Conservation (phyloP, 257 asterid species). For the Agastache rugosa region DNA sequence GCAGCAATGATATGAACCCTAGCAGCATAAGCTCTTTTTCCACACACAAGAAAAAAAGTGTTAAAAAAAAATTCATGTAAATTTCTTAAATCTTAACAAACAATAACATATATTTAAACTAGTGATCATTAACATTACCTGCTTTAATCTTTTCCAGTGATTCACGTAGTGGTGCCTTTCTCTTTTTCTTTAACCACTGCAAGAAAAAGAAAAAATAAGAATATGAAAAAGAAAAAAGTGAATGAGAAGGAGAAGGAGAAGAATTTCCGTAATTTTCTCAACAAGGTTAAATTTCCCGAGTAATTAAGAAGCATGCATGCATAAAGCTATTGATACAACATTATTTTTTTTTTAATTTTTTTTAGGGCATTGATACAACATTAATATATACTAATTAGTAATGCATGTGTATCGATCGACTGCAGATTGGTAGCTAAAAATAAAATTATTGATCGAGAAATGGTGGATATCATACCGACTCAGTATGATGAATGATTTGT, state of each 20-base stretch:
- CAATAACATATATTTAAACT: neutral
- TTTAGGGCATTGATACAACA: no score
- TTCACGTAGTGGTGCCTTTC: slow-evolving; percentile 54
- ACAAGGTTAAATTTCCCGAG: no score
- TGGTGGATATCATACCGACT: slow-evolving; percentile 46
- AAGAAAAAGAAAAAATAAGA: neutral
- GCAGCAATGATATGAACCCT: slow-evolving; percentile 75
- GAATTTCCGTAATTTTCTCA: no score
- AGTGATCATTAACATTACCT: slow-evolving; percentile 41
- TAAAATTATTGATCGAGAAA: neutral
- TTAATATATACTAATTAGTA: no score
- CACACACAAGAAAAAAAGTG: slow-evolving; percentile 1
- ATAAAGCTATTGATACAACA: no score
- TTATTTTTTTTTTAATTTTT: no score
- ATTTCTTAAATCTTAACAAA: neutral
- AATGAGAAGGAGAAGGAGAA: no score
- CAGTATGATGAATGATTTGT: slow-evolving; percentile 55
- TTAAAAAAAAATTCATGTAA: neutral
- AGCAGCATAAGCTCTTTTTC: slow-evolving; percentile 76
- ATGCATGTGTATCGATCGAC: no score
- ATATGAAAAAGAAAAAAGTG: no score
- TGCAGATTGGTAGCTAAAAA: no score
- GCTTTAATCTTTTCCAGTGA: slow-evolving; percentile 77
- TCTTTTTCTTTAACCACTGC: slow-evolving; percentile 69
- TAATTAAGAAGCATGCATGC: no score